Evolutionary conservation across 768 basidiomycete species (phyloP).

Genomic region (Naematelia encephala): DNA sequence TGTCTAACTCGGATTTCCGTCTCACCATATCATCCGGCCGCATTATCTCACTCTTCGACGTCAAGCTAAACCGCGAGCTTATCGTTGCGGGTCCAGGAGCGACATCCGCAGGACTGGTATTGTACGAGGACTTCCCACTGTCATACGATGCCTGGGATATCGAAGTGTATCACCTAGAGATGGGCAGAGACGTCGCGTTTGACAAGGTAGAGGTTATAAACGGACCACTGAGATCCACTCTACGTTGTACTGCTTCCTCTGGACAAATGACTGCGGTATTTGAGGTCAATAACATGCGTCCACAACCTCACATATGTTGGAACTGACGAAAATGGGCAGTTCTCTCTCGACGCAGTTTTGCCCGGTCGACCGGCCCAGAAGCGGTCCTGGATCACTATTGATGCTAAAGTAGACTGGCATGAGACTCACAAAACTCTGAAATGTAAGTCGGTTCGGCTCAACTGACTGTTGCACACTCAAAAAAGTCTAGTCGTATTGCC

Average conservation of each 20-base stretch:
- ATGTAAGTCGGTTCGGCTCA: no score
- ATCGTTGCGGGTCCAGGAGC: conserved; percentile 21
- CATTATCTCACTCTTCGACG: conserved; percentile 24
- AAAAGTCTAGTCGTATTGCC: conserved; percentile 64
- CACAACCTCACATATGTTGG: conserved; percentile 62
- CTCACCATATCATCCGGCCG: conserved; percentile 24
- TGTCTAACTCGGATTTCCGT: conserved; percentile 14
- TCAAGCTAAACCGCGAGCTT: conserved; percentile 17
- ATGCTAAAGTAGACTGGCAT: conserved; percentile 61
- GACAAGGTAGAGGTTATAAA: conserved; percentile 15
- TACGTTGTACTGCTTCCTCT: background rate
- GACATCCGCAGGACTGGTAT: conserved; percentile 29
- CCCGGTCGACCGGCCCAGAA: no score
- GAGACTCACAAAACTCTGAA: conserved; percentile 47
- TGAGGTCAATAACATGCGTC: conserved; percentile 74
- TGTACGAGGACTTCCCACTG: conserved; percentile 33
- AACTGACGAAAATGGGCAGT: conserved; percentile 66
- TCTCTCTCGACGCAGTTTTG: conserved; percentile 58
- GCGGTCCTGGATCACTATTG: conserved; percentile 68
- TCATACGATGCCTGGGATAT: conserved; percentile 34
- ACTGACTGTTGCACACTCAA: background rate
- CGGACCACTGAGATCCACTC: conserved; percentile 53
- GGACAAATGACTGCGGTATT: conserved; percentile 69
- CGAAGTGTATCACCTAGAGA: conserved; percentile 33
- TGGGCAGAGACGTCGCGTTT: conserved; percentile 13